Conservation (phyloP, 2,329 filamentous ascomycete genomes). For the Ciborinia camelliae region DNA sequence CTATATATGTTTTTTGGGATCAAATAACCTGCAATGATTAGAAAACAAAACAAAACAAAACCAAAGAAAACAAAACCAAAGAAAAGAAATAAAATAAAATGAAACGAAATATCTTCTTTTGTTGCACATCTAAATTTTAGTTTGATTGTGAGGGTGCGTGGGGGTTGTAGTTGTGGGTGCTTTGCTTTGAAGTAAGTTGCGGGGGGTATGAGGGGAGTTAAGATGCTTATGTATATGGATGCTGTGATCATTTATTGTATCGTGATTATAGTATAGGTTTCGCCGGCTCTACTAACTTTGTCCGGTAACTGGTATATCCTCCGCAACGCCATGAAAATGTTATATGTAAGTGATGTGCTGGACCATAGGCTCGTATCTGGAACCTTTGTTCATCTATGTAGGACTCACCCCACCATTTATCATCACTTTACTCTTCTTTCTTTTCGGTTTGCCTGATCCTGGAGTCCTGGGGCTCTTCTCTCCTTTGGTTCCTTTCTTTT, state of each 20-base stretch:
- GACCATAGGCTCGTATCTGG: neutral
- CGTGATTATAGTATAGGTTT: neutral
- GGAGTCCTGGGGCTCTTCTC: slow-evolving; percentile 38
- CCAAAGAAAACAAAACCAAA: no score
- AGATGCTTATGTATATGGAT: neutral
- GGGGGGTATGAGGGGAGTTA: neutral
- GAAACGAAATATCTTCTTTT: neutral
- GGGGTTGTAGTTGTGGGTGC: slow-evolving; percentile 9
- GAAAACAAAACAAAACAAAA: no score
- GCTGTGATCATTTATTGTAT: slow-evolving; percentile 2
- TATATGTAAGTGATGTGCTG: slow-evolving; percentile 2
- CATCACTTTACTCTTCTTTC: slow-evolving; percentile 38
- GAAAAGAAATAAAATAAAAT: no score
- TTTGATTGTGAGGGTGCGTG: neutral
- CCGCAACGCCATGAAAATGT: neutral
- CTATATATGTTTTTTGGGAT: no score
- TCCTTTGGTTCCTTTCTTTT: slow-evolving; percentile 33
- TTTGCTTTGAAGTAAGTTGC: neutral
- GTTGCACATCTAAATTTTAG: slow-evolving; percentile 19
- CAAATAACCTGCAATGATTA: no score
- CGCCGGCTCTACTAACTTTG: neutral
- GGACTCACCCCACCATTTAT: slow-evolving; percentile 29
- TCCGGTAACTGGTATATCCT: slow-evolving; percentile 1
- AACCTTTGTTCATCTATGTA: slow-evolving; percentile 16
- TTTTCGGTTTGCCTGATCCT: slow-evolving; percentile 38